A percentile compares a stretch with the other conserved stretches of the same genome.
Evolutionary conservation across 1,139 yeast genomes (phyloP).

Genomic region (Pichia inconspicua): DNA sequence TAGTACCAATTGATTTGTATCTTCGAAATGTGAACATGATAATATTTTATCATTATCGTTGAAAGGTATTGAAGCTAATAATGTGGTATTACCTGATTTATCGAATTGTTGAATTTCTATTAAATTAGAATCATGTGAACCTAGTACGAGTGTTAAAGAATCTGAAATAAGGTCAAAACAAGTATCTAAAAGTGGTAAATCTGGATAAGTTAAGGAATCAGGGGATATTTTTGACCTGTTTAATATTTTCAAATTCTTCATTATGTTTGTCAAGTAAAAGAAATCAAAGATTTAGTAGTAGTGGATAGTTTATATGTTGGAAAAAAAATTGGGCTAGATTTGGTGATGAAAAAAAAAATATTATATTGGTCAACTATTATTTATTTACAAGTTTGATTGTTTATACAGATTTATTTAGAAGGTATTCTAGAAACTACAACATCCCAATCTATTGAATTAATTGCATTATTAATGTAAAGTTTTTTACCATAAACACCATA

Average conservation of each 20-base stretch:
- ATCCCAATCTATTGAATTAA: slow-evolving; percentile 71
- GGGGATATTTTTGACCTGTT: slow-evolving; percentile 42
- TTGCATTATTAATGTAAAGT: slow-evolving; percentile 55
- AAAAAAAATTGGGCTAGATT: neutral
- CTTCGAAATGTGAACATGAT: slow-evolving; percentile 59
- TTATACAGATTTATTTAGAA: slow-evolving; percentile 17
- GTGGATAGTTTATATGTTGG: neutral
- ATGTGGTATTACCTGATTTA: slow-evolving; percentile 47
- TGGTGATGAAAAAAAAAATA: neutral
- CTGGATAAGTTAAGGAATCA: slow-evolving; percentile 51
- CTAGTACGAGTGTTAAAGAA: slow-evolving; percentile 59
- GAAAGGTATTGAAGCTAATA: slow-evolving; percentile 51
- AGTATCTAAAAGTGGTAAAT: slow-evolving; percentile 48
- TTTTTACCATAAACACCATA: slow-evolving; percentile 73
- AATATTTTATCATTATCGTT: slow-evolving; percentile 32
- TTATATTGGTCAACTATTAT: neutral
- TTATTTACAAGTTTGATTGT: slow-evolving; percentile 1
- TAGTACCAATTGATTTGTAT: slow-evolving; percentile 51
- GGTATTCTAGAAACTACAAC: slow-evolving; percentile 44
- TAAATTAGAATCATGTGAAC: slow-evolving; percentile 50
- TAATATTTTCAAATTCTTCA: slow-evolving; percentile 46
- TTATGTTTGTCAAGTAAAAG: slow-evolving; percentile 14
- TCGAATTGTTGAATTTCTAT: slow-evolving; percentile 54
- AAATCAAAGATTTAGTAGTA: too few species aligned
- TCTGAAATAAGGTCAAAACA: slow-evolving; percentile 73